Evolutionary conservation across 1,139 yeast species (phyloP), one percentile per base, ranked within the genome.

Genomic region (Lodderomyces oxycetoniae): DNA sequence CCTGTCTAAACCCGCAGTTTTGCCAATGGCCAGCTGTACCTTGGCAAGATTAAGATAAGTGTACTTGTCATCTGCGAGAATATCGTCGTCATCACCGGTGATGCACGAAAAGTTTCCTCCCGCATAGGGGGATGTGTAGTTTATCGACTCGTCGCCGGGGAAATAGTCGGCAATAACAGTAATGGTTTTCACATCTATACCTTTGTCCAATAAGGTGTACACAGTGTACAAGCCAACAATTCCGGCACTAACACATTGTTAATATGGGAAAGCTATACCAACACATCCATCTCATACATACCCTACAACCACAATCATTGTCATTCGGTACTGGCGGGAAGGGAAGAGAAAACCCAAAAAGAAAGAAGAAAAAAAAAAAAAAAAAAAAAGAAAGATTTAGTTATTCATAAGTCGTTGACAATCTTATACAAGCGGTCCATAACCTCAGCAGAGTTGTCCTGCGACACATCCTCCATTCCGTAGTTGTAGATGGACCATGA

Each of bases 61-160:
- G 47, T 57, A 61, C 46, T 67, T 68, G 48, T 81, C 88, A 45
- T 62, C 76, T 9, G 52, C 53, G 35, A 79, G 48, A 1, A 79
- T 70, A 6, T 61, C 67, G 2, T 65, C 61, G 44, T 75, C 81
- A 41, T 69, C 67, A 1, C 78, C 82, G 0, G 84, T 70, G 36
- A 80, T 78, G 48, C 81, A 74, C 3, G 84, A 76, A 49, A 79
- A 78, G 53, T 77, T 75, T 2, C 83, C 86, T n/a, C 86, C 86
- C 1, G 89, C 89, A 71, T 81, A 80, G 1, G 93, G 93, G 1
- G 88, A 79, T 2, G 93, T 79, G 52, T 78, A 84, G 34, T 72
- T 64, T 40, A 73, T 71, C 3, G 85, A 74, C 45, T 74, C 79
- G 49, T 84, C 93, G 4, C 91, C 93, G 2, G 93, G 91, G 32